phyloP scores from a whole-genome alignment of 2,329 filamentous ascomycete genomes.

The Dothideomycetes sp. region DNA sequence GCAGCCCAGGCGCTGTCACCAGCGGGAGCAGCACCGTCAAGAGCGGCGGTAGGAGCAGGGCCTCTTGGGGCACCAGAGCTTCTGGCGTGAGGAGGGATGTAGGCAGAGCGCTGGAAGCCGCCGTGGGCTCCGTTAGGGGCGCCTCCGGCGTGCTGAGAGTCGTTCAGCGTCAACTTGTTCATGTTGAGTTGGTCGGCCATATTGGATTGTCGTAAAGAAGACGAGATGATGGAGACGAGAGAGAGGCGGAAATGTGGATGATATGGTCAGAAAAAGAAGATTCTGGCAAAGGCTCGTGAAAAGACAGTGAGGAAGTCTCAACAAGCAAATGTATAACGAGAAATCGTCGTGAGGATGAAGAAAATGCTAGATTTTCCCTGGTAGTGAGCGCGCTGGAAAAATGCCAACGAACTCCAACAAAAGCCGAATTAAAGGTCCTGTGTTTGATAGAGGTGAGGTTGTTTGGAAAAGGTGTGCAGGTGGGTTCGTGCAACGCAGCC shows the following conservation, averaged over 20 bases:
- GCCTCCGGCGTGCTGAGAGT: constrained; percentile 45
- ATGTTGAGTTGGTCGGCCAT: constrained; percentile 84
- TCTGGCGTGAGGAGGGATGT: constrained; percentile 80
- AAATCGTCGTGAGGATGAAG: neutral
- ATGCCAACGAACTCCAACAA: neutral
- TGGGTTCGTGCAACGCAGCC: neutral
- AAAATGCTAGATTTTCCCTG: neutral
- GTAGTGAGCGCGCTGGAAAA: neutral
- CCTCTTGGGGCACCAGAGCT: constrained; percentile 41
- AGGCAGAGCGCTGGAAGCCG: constrained; percentile 52
- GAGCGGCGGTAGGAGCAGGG: constrained; percentile 23
- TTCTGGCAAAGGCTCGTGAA: neutral
- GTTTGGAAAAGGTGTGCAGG: neutral
- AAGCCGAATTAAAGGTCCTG: neutral
- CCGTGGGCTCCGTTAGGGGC: constrained; percentile 31
- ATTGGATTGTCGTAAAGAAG: constrained; percentile 9
- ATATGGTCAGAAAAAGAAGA: neutral
- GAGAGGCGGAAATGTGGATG: neutral
- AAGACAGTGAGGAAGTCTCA: neutral
- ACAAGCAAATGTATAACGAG: neutral
- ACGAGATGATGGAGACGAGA: neutral
- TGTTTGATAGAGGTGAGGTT: neutral
- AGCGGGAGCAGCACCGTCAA: constrained; percentile 19
- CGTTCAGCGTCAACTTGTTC: constrained; percentile 59
- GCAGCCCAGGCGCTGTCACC: constrained; percentile 52